Base-by-base conservation (phyloP, 2,329 filamentous ascomycete species). In the Fusarium coicis region DNA sequence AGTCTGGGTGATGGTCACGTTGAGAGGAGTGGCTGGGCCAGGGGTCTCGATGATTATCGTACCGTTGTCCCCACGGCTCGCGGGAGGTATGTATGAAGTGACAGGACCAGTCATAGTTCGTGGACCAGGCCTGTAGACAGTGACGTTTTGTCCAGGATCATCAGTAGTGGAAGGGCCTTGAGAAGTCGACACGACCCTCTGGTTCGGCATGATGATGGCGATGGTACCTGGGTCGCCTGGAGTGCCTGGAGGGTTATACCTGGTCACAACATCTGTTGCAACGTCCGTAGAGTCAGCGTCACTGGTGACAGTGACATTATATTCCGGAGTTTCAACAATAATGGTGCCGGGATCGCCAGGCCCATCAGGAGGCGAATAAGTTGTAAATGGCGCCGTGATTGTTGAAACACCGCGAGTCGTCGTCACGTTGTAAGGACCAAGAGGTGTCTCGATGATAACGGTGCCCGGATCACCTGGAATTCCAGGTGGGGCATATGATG, bases 21-120 rank as follows among this genome's bases (percentile, higher is more conserved):
- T 73, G 28, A 62, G 57, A 5, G 43, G 30, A 4, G 65, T 59
- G 4, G 43, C 42, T 21, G 70, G 56, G 7, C 66, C 65, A 19
- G 65, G 70, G 12, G 70, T 73, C 43, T 73, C 70, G 7, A 73
- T 62, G 19, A 73, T 62, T 6, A 73, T 57, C 4, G 70, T 73
- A 3, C 70, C 70, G 14, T 66, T 70, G 3, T 39, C 68, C 42
- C 67, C 68, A 18, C 36, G 34, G 23, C 46, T 54, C 4, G 49
- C 32, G 3, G 70, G 70, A 19, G 70, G 66, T 4, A 57, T 32
- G 19, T 74, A 73, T 5, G 70, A 67, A 2, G 70, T 73, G n/a
- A 63, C 50, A 12, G 63, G 56, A 14, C 66, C 70, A 16, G 70
- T 74, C 15, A 73, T 67, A 2, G 66, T 68, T 28, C 49, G 55